These are phyloP conservation scores for Clarireedia sp. DNA, from an alignment of 2,329 filamentous ascomycete genomes.

Conservation along the genomic window DNA sequence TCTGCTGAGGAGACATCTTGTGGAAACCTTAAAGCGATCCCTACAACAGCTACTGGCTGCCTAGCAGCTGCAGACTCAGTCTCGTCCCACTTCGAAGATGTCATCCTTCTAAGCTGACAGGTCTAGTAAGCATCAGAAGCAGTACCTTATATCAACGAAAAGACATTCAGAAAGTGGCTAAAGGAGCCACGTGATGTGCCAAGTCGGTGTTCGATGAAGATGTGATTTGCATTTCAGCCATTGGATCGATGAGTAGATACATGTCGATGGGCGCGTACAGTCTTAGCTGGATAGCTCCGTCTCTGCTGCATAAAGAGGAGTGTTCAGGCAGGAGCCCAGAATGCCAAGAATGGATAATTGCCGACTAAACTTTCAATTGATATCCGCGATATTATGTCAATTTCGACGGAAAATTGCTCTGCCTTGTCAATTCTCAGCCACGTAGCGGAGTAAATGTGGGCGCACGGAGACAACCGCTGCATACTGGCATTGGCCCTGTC, in stretches of 20 bases:
- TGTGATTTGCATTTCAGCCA: background rate
- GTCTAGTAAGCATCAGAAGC: background rate
- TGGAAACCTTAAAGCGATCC: conserved; percentile 44
- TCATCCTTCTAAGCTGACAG: background rate
- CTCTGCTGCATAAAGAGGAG: background rate
- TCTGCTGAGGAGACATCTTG: conserved; percentile 39
- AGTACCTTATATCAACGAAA: too few species aligned
- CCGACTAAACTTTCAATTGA: background rate
- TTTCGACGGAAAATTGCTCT: background rate
- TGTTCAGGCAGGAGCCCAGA: background rate
- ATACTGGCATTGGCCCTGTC: background rate
- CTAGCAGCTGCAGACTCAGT: background rate
- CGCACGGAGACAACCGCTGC: too few species aligned
- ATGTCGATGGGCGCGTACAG: background rate
- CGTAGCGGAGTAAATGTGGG: too few species aligned
- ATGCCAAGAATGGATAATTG: background rate
- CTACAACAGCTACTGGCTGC: conserved; percentile 42
- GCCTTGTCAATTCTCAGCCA: background rate
- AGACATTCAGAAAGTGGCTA: background rate
- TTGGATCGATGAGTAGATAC: background rate
- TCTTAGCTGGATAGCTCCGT: background rate
- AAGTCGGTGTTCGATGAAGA: background rate
- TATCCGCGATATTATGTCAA: background rate
- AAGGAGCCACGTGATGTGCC: background rate
- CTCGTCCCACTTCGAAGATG: background rate